Evolutionary conservation across 768 basidiomycete species (phyloP).

Genomic region (Amanita jacksonii): DNA sequence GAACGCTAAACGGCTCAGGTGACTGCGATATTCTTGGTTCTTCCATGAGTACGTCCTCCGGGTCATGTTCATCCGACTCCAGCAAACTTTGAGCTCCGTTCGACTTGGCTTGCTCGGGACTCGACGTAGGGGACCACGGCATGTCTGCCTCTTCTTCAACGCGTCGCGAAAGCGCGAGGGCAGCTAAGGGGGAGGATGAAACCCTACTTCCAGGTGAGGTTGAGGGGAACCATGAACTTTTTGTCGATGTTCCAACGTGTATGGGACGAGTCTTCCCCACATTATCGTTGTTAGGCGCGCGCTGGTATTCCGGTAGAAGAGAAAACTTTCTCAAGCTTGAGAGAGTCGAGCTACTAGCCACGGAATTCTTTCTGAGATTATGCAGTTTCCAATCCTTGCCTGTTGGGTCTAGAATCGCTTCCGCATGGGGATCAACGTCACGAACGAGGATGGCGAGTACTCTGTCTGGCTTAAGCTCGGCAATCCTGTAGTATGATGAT

Average conservation of each 20-base stretch:
- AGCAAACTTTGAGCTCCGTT: too few relatives aligned
- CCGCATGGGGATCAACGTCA: slow-evolving; percentile 43
- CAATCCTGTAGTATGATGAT: slow-evolving; percentile 31
- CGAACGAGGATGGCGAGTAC: slow-evolving; percentile 79
- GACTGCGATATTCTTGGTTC: background rate
- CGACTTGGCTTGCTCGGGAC: too few relatives aligned
- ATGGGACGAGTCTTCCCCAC: too few relatives aligned
- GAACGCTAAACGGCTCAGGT: background rate
- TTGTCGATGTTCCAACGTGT: too few relatives aligned
- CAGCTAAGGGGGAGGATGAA: too few relatives aligned
- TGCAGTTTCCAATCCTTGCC: slow-evolving; percentile 30
- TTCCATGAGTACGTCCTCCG: background rate
- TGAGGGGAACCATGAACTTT: too few relatives aligned
- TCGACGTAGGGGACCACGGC: too few relatives aligned
- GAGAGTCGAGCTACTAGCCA: background rate
- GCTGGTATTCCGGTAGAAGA: too few relatives aligned
- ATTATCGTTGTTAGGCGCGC: too few relatives aligned
- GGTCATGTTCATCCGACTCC: background rate
- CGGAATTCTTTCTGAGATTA: slow-evolving; percentile 10
- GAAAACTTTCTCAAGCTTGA: background rate
- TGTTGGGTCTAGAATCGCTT: slow-evolving; percentile 54
- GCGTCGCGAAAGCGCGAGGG: too few relatives aligned
- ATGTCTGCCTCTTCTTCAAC: too few relatives aligned
- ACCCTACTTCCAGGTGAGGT: too few relatives aligned
- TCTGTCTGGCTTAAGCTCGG: slow-evolving; percentile 56